Percentiles rank a stretch among this genome's conserved stretches.
These are phyloP conservation scores for Trichoderma gracile DNA, from an alignment of 2,329 filamentous ascomycete genomes.

Conservation along the genomic window DNA sequence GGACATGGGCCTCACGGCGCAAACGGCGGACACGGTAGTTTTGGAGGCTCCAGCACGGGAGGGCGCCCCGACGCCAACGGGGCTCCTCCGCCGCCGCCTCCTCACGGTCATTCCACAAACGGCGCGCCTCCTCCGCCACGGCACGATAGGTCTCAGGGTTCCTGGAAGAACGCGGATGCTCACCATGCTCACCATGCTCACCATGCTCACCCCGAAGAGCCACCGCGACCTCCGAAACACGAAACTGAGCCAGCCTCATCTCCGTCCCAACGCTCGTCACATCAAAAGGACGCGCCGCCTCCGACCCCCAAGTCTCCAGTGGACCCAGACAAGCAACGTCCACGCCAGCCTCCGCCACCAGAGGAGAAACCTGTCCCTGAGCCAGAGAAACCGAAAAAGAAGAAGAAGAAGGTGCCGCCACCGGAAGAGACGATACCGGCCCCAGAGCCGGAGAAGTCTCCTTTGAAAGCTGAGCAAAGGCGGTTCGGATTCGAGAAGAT, in stretches of 20 bases:
- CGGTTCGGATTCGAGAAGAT: background rate
- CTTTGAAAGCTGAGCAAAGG: constrained; percentile 7
- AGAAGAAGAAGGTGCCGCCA: constrained; percentile 7
- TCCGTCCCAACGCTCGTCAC: constrained; percentile 22
- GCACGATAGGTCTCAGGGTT: constrained; percentile 22
- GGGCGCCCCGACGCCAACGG: constrained; percentile 14
- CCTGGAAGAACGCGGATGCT: constrained; percentile 8
- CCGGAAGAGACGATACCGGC: constrained; percentile 7
- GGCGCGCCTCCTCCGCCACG: constrained; percentile 21
- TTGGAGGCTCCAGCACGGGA: constrained; percentile 30
- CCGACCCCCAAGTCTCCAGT: constrained; percentile 7
- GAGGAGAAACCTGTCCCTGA: constrained; percentile 29
- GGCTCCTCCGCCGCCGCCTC: constrained; percentile 25
- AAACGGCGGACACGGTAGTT: constrained; percentile 24
- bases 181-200: too few species aligned
- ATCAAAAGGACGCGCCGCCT: constrained; percentile 22
- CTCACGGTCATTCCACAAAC: constrained; percentile 14
- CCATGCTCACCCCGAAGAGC: constrained; percentile 4
- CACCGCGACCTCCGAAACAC: constrained; percentile 12
- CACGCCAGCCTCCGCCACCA: constrained; percentile 31
- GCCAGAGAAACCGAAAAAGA: constrained; percentile 28
- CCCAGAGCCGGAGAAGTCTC: constrained; percentile 12
- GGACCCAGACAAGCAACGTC: constrained; percentile 28
- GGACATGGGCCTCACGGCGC: constrained; percentile 19
- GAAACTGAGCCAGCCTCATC: constrained; percentile 7